These are phyloP conservation scores for Aureobasidium mangrovei DNA, from an alignment of 2,329 filamentous ascomycete genomes.

Conservation along the genomic window DNA sequence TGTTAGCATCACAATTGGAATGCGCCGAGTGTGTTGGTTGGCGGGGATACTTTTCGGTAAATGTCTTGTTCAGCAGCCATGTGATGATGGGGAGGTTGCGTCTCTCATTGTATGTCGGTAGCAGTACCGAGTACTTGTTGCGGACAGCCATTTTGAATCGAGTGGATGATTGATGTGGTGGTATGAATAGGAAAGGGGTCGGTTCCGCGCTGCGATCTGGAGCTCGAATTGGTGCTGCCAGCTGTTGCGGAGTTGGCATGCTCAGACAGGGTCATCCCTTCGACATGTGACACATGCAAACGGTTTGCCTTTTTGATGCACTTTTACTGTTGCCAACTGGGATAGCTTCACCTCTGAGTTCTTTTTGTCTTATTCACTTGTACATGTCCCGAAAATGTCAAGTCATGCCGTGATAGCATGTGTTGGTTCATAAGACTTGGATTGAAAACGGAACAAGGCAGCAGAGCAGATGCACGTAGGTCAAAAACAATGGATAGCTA, in stretches of 20 bases:
- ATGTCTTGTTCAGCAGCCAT: constrained; percentile 88
- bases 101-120: constrained; percentile 98
- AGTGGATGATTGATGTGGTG: neutral
- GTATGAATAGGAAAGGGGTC: neutral
- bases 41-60: constrained; percentile 66
- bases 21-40: neutral
- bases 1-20: constrained; percentile 4
- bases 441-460: too few species aligned
- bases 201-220: neutral
- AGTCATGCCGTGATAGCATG: too few species aligned
- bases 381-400: too few species aligned
- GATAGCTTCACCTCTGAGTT: too few species aligned
- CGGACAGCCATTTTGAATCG: constrained; percentile 31
- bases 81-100: constrained; percentile 92
- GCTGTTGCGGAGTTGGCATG: constrained; percentile 5
- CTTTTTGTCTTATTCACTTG: too few species aligned
- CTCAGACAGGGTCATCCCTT: neutral
- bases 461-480: too few species aligned
- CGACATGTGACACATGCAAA: neutral
- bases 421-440: too few species aligned
- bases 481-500: too few species aligned
- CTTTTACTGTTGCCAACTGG: too few species aligned
- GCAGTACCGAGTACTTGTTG: constrained; percentile 92
- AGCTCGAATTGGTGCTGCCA: constrained; percentile 4
- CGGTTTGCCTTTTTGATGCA: too few species aligned